A percentile compares a stretch with the other conserved stretches of the same genome.
phyloP scores from a whole-genome alignment of 1,139 yeast genomes.

The Hyphopichia wangnamkhiaoensis region DNA sequence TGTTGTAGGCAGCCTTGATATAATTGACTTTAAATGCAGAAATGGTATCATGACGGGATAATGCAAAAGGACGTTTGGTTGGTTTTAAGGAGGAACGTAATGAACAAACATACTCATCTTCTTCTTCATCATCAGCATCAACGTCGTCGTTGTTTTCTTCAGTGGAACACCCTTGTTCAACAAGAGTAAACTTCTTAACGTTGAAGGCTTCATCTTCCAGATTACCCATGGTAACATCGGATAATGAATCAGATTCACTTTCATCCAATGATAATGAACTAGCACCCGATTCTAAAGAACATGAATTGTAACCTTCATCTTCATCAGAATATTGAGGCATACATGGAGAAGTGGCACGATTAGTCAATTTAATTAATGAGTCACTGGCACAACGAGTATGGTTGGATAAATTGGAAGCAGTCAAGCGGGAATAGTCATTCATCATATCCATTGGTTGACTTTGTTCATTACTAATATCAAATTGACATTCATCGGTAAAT shows the following conservation, averaged over 20 bases:
- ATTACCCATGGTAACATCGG: slow-evolving; percentile 2
- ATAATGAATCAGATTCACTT: slow-evolving; percentile 2
- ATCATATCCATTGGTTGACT: background rate
- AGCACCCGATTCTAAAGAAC: background rate
- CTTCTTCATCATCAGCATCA: background rate
- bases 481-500: slow-evolving; percentile 13
- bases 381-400: background rate
- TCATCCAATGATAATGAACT: slow-evolving; percentile 6
- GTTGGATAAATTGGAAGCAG: slow-evolving; percentile 1
- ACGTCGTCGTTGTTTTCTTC: background rate
- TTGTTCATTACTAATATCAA: background rate
- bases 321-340: too few species aligned
- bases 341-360: background rate
- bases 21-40: background rate
- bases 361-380: background rate
- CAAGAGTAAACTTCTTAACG: slow-evolving; percentile 1
- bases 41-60: background rate
- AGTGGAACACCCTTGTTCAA: too few species aligned
- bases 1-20: background rate
- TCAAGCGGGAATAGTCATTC: background rate
- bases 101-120: slow-evolving; percentile 1
- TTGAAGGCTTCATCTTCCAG: background rate
- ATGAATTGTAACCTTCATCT: slow-evolving; percentile 2
- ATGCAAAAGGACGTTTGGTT: background rate
- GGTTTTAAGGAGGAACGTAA: slow-evolving; percentile 2